Evolutionary conservation across 371 early-diverging fungal species (phyloP).

Genomic region (Sporodiniella umbellata): DNA sequence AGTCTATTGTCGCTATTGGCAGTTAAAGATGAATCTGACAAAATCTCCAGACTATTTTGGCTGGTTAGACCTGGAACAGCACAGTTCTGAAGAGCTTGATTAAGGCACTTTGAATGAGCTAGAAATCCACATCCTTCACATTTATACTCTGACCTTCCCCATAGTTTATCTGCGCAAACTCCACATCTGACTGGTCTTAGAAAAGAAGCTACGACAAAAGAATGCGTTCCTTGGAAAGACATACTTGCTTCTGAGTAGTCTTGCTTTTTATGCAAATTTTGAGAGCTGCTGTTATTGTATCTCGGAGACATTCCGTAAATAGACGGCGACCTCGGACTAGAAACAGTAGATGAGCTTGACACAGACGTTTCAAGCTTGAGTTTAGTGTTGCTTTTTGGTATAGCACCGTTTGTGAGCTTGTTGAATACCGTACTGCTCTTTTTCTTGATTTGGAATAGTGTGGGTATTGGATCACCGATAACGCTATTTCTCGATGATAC

Average conservation of each 20-base stretch:
- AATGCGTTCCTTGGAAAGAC: conserved; percentile 39
- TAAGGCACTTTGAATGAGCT: conserved; percentile 30
- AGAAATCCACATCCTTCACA: conserved; percentile 60
- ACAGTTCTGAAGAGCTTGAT: conserved; percentile 31
- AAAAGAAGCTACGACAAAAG: conserved; percentile 59
- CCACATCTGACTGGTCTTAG: conserved; percentile 76
- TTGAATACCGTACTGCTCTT: conserved; percentile 22
- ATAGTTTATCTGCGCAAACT: conserved; percentile 79
- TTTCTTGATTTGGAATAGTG: conserved; percentile 20
- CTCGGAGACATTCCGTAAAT: conserved; percentile 1
- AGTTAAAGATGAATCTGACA: no score
- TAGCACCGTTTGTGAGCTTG: conserved; percentile 5
- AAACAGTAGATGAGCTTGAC: background rate
- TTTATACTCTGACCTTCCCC: conserved; percentile 76
- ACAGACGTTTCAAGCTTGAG: conserved; percentile 4
- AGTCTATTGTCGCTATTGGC: no score
- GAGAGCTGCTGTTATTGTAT: conserved; percentile 4
- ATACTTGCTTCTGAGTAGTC: conserved; percentile 1
- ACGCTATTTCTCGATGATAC: conserved; percentile 16
- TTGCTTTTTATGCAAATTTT: background rate
- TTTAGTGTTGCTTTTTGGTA: no score
- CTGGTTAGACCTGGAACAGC: conserved; percentile 3
- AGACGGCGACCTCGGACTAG: background rate
- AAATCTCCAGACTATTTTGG: conserved; percentile 16
- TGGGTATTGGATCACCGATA: conserved; percentile 9